A percentile compares a stretch with the other conserved stretches of the same genome.
Conservation (phyloP, 2,329 filamentous ascomycete species). For the Neopestalotiopsis clavispora region DNA sequence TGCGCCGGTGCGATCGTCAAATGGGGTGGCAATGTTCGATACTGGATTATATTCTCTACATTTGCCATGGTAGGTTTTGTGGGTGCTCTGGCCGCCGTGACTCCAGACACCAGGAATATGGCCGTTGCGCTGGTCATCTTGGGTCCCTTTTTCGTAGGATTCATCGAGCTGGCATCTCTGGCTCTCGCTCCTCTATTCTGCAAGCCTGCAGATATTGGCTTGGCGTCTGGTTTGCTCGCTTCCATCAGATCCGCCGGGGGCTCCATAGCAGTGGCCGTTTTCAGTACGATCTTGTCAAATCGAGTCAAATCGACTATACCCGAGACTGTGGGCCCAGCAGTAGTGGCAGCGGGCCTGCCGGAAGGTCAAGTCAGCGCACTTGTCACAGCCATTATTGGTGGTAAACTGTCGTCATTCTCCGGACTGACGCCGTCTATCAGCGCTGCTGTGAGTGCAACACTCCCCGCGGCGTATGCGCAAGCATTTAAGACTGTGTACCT, state of each 20-base stretch:
- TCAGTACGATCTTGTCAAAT: slow-evolving; percentile 43
- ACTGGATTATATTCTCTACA: slow-evolving; percentile 42
- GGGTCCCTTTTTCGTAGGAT: slow-evolving; percentile 42
- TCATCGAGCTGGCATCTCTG: slow-evolving; percentile 40
- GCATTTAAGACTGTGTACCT: slow-evolving; percentile 47
- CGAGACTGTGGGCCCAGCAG: slow-evolving; percentile 38
- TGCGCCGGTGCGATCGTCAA: slow-evolving; percentile 37
- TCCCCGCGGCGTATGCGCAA: slow-evolving; percentile 41
- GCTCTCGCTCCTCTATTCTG: slow-evolving; percentile 43
- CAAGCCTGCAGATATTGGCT: slow-evolving; percentile 43
- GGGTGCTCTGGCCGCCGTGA: slow-evolving; percentile 38
- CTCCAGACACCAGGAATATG: slow-evolving; percentile 34
- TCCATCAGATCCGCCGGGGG: slow-evolving; percentile 44
- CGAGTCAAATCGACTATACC: slow-evolving; percentile 41
- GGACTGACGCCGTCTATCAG: slow-evolving; percentile 37
- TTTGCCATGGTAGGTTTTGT: slow-evolving; percentile 43
- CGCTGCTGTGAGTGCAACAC: slow-evolving; percentile 34
- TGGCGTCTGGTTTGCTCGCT: slow-evolving; percentile 44
- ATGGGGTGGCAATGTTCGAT: slow-evolving; percentile 40
- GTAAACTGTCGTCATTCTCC: slow-evolving; percentile 33
- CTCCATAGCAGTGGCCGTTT: slow-evolving; percentile 44
- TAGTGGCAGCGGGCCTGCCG: slow-evolving; percentile 41
- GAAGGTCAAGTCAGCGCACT: slow-evolving; percentile 36
- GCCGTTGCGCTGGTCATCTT: slow-evolving; percentile 41
- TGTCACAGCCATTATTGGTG: slow-evolving; percentile 35